Evolutionary conservation across 148 eudicot genomes (phyloP).

Genomic region (Oxyria digyna): DNA sequence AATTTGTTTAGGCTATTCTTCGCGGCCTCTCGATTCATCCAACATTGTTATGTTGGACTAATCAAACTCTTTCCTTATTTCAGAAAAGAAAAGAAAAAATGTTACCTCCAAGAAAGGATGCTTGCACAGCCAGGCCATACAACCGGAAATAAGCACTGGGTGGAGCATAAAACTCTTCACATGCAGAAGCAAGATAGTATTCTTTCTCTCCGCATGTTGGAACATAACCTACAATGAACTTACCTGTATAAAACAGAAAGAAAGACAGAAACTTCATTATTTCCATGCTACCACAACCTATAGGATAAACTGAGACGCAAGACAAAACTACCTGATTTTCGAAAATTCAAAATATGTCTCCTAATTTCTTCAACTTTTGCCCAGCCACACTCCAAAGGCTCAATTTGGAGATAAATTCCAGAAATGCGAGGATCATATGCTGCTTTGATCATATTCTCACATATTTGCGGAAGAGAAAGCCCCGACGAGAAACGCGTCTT

Average conservation of each 20-base stretch:
- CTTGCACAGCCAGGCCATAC: constrained; percentile 74
- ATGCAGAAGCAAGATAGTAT: constrained; percentile 86
- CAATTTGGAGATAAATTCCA: constrained; percentile 86
- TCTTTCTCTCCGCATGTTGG: constrained; percentile 87
- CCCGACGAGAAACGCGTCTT: constrained; percentile 59
- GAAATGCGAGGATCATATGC: constrained; percentile 91
- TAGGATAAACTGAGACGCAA: background rate
- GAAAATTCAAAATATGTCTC: constrained; percentile 74
- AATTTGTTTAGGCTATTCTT: no score
- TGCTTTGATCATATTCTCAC: constrained; percentile 84
- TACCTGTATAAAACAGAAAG: constrained; percentile 39
- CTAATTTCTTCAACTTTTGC: constrained; percentile 89
- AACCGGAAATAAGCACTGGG: constrained; percentile 86
- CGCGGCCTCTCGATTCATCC: no score
- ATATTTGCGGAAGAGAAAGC: constrained; percentile 83
- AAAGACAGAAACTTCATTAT: background rate
- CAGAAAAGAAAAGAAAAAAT: no score
- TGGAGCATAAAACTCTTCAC: constrained; percentile 82
- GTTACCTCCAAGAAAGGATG: constrained; percentile 86
- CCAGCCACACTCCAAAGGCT: constrained; percentile 78
- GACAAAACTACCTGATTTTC: constrained; percentile 56
- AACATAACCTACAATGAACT: constrained; percentile 60
- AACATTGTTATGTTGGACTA: no score
- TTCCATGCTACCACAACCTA: background rate
- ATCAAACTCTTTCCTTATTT: no score